Percentiles rank a stretch among this genome's conserved stretches.
Evolutionary conservation across 306 rosid genomes (phyloP).

Genomic region (Castanospermum australe): DNA sequence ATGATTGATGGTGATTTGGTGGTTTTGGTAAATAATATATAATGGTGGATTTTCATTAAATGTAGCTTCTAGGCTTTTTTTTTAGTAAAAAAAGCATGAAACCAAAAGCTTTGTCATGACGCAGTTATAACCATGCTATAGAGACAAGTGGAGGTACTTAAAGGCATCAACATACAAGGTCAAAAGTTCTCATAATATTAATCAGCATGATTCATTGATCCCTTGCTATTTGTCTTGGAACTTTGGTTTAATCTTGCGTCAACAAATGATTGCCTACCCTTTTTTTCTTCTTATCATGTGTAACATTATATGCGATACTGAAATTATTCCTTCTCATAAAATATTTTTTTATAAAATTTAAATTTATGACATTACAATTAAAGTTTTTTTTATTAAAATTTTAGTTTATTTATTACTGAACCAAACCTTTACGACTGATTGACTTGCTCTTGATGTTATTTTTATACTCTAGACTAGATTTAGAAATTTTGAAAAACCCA

Average conservation of each 20-base stretch:
- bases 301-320: no score
- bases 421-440: no score
- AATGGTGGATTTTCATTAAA: background rate
- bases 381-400: no score
- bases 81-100: background rate
- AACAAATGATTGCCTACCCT: background rate
- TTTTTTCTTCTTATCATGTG: no score
- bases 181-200: background rate
- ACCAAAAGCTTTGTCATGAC: slow-evolving; percentile 19
- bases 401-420: no score
- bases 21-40: slow-evolving; percentile 14
- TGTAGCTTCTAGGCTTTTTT: background rate
- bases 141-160: background rate
- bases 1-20: slow-evolving; percentile 1
- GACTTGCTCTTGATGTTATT: no score
- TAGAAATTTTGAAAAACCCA: no score
- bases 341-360: no score
- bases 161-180: slow-evolving; percentile 9
- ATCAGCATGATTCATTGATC: background rate
- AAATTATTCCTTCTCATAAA: no score
- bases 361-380: no score
- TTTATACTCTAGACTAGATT: no score
- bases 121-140: background rate
- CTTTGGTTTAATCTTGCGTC: background rate
- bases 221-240: background rate